phyloP scores from a whole-genome alignment of 2,329 filamentous ascomycete genomes.

The Akanthomyces dipterigenus region DNA sequence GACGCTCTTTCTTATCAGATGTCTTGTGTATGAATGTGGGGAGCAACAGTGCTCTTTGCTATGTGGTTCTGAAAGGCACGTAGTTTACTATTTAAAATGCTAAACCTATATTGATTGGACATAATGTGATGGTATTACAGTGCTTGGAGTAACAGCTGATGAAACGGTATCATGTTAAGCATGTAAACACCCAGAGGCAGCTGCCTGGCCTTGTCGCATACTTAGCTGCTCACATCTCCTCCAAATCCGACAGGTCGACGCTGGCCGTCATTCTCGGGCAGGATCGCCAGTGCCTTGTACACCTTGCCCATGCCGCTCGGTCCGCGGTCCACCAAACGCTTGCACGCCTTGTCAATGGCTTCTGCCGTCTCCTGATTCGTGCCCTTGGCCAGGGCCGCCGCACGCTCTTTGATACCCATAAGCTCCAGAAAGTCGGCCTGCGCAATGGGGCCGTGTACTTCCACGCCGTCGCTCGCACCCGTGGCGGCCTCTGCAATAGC shows the following conservation, averaged over 20 bases:
- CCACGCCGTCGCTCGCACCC: constrained; percentile 67
- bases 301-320: constrained; percentile 86
- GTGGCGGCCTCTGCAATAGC: constrained; percentile 78
- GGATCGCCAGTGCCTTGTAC: constrained; percentile 87
- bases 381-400: constrained; percentile 54
- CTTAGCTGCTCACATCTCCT: constrained; percentile 46
- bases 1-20: no score
- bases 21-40: no score
- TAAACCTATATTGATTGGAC: background rate
- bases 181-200: background rate
- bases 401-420: constrained; percentile 80
- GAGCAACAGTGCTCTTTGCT: background rate
- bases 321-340: constrained; percentile 73
- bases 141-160: background rate
- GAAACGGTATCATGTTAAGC: background rate
- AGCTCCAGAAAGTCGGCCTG: constrained; percentile 72
- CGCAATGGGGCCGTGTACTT: constrained; percentile 86
- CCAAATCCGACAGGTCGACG: constrained; percentile 88
- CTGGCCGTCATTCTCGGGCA: constrained; percentile 70
- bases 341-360: constrained; percentile 68
- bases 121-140: background rate
- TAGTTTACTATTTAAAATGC: background rate
- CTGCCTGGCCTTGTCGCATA: background rate
- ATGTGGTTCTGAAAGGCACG: background rate
- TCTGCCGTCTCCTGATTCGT: constrained; percentile 40